These are phyloP conservation scores for Rhipidocladum racemiflorum DNA, from an alignment of 176 grass and related monocot species.

Conservation along the genomic window DNA sequence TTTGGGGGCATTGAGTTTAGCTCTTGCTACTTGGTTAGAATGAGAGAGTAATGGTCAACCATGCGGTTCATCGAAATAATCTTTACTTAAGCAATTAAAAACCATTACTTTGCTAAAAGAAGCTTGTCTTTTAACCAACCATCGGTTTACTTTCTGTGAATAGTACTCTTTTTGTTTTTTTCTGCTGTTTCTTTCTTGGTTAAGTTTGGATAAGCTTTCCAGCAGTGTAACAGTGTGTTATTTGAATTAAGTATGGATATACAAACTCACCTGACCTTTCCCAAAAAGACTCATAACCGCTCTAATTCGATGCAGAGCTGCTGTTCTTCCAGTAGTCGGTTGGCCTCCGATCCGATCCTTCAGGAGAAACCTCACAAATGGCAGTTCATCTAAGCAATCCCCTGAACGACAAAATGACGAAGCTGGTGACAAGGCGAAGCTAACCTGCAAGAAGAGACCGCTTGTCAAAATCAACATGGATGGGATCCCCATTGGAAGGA, in stretches of 20 bases:
- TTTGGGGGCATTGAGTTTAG: background rate
- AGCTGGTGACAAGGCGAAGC: constrained; percentile 27
- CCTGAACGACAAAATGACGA: constrained; percentile 44
- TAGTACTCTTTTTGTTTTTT: background rate
- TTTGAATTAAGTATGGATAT: background rate
- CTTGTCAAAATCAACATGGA: constrained; percentile 99
- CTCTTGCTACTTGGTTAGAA: background rate
- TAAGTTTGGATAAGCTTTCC: constrained; percentile 9
- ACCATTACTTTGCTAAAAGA: constrained; percentile 16
- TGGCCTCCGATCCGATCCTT: constrained; percentile 90
- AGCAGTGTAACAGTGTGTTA: background rate
- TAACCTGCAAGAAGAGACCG: constrained; percentile 42
- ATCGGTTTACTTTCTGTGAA: constrained; percentile 5
- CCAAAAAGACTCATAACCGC: background rate
- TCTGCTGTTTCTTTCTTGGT: background rate
- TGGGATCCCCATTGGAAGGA: constrained; percentile 91
- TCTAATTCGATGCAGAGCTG: constrained; percentile 45
- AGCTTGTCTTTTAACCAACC: constrained; percentile 20
- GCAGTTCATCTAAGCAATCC: constrained; percentile 57
- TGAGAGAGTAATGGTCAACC: background rate
- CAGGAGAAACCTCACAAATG: constrained; percentile 73
- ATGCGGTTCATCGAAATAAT: background rate
- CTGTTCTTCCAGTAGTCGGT: constrained; percentile 67
- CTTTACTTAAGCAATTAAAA: background rate
- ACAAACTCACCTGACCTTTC: background rate